Conservation (phyloP, 352 stramenopile genomes). For the Phytophthora brassicae region DNA sequence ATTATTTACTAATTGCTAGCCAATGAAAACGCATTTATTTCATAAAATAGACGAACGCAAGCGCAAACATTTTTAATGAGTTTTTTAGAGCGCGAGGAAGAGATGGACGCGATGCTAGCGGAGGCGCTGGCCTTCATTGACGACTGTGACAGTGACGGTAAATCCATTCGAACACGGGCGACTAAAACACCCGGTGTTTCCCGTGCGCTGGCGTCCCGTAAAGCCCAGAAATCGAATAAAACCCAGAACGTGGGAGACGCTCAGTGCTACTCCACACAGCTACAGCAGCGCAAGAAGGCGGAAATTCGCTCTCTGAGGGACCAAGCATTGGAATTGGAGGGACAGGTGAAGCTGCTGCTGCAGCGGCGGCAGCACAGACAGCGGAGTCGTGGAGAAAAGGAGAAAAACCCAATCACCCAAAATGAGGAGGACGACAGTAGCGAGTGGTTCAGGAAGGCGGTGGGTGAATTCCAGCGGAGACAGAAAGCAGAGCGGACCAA, state of each 20-base stretch:
- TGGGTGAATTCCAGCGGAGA: constrained; percentile 30
- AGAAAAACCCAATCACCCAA: constrained; percentile 19
- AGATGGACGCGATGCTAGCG: constrained; percentile 35
- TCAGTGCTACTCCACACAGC: constrained; percentile 27
- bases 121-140: constrained; percentile 44
- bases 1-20: neutral
- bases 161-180: neutral
- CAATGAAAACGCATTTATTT: neutral
- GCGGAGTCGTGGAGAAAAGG: neutral
- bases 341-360: constrained; percentile 31
- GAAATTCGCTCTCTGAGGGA: constrained; percentile 30
- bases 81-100: constrained; percentile 29
- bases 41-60: constrained; percentile 9
- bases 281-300: constrained; percentile 36
- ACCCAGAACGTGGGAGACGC: constrained; percentile 13
- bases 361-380: constrained; percentile 21
- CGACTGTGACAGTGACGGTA: constrained; percentile 24
- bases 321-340: constrained; percentile 30
- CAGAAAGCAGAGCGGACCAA: constrained; percentile 34
- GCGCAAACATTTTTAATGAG: constrained; percentile 14
- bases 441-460: constrained; percentile 23
- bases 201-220: neutral
- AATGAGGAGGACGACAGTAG: constrained; percentile 20
- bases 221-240: constrained; percentile 19
- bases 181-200: constrained; percentile 5